Percentiles rank a stretch among this genome's conserved stretches.
Conservation (phyloP, 305 asterid genomes). For the Fraxinus latifolia region DNA sequence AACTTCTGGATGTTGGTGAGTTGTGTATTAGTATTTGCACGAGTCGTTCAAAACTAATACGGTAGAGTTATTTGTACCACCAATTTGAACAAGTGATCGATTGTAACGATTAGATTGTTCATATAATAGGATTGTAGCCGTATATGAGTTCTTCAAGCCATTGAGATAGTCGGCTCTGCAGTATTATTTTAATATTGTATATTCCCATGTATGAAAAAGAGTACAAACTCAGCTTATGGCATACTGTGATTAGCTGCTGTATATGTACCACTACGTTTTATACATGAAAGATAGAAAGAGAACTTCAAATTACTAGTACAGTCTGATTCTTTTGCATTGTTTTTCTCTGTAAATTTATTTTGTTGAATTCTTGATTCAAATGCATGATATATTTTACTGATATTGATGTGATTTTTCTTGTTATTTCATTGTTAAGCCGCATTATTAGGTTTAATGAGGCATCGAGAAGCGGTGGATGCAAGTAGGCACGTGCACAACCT, state of each 20-base stretch:
- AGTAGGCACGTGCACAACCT: background rate
- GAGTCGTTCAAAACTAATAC: background rate
- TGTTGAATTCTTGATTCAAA: background rate
- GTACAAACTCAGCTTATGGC: background rate
- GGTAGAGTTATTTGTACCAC: constrained; percentile 1
- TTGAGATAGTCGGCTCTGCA: constrained; percentile 22
- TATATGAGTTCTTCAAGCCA: constrained; percentile 19
- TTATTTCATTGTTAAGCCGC: background rate
- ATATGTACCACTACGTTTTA: background rate
- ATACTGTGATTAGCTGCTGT: background rate
- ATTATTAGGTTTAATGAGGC: background rate
- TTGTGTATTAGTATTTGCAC: background rate
- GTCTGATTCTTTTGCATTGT: background rate
- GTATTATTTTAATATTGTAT: constrained; percentile 16
- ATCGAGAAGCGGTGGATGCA: background rate
- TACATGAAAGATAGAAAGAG: constrained; percentile 1
- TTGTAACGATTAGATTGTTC: constrained; percentile 22
- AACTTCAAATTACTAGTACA: background rate
- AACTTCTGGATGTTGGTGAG: background rate
- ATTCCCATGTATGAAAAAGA: background rate
- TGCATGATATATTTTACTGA: background rate
- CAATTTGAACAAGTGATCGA: constrained; percentile 7
- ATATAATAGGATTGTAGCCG: constrained; percentile 18
- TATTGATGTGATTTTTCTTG: background rate
- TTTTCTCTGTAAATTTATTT: background rate